Percentiles rank a stretch among this genome's conserved stretches.
Conservation (phyloP, 768 basidiomycete species). For the Clavulina sp. region DNA sequence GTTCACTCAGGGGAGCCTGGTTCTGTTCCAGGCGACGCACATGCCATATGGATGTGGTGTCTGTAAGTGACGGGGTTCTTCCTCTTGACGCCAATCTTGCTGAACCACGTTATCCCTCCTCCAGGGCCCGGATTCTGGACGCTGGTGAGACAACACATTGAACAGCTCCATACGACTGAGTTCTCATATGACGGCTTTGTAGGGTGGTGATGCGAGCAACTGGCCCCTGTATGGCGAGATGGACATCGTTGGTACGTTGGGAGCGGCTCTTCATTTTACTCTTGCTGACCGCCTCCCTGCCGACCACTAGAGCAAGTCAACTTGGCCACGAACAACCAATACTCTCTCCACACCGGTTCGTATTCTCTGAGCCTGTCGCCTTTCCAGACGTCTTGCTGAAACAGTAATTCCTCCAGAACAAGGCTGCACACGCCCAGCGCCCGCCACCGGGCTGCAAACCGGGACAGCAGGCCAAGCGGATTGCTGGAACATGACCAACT, state of each 20-base stretch:
- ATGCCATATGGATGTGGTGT: constrained; percentile 3
- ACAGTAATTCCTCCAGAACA: too few relatives aligned
- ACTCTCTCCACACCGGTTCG: neutral
- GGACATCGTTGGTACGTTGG: constrained; percentile 1
- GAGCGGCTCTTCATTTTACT: neutral
- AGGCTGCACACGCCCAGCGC: neutral
- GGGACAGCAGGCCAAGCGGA: neutral
- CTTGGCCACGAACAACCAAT: neutral
- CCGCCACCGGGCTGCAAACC: neutral
- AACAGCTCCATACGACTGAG: too few relatives aligned
- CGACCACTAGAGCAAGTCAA: constrained; percentile 1
- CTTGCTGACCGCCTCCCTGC: neutral
- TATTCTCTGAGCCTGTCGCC: too few relatives aligned
- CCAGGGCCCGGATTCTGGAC: neutral
- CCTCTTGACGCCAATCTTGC: neutral
- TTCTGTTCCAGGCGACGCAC: neutral
- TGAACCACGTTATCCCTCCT: neutral
- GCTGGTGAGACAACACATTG: neutral
- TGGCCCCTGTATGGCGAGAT: constrained; percentile 3
- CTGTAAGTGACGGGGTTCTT: neutral
- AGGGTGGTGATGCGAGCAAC: neutral
- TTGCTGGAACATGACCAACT: constrained; percentile 5
- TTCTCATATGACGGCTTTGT: neutral
- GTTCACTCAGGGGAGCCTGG: neutral
- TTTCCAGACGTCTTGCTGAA: too few relatives aligned